Percentiles rank a stretch among this genome's conserved stretches.
phyloP scores from a whole-genome alignment of 352 stramenopile species.

The Pythium graminicola region DNA sequence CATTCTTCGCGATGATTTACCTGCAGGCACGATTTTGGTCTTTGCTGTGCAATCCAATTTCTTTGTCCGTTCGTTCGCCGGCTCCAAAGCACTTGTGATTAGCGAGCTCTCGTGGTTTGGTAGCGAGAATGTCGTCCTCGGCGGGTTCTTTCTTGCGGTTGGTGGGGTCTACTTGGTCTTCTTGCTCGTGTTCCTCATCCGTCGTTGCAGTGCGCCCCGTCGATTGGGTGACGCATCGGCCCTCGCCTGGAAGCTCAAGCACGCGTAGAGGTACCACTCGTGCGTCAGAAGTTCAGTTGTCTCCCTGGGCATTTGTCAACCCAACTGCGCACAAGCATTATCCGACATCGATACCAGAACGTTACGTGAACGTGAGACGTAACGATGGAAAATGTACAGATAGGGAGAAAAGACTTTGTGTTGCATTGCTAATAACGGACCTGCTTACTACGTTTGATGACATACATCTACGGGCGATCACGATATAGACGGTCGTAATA shows the following conservation, averaged over 20 bases:
- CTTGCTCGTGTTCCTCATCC: conserved; percentile 35
- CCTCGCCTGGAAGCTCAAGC: conserved; percentile 56
- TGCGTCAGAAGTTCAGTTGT: too few relatives aligned
- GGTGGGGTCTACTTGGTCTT: conserved; percentile 49
- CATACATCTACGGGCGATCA: too few relatives aligned
- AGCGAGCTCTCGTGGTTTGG: conserved; percentile 65
- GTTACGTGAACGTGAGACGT: too few relatives aligned
- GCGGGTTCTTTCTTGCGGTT: conserved; percentile 47
- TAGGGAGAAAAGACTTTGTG: too few relatives aligned
- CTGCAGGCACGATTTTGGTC: conserved; percentile 41
- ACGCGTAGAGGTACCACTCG: too few relatives aligned
- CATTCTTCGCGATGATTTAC: conserved; percentile 46
- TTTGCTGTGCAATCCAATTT: conserved; percentile 82
- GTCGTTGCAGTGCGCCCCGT: conserved; percentile 44
- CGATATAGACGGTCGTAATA: too few relatives aligned
- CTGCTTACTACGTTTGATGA: too few relatives aligned
- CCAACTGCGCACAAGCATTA: too few relatives aligned
- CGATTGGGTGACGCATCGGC: conserved; percentile 40
- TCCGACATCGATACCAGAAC: too few relatives aligned
- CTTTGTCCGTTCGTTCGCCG: conserved; percentile 57
- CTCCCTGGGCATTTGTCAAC: too few relatives aligned
- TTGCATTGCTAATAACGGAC: too few relatives aligned
- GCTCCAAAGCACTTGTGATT: conserved; percentile 61
- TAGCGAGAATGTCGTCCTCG: conserved; percentile 48
- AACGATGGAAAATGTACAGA: too few relatives aligned